Conservation (phyloP, 192 early-diverging fungal species). For the Globomyces pollinis-pini region DNA sequence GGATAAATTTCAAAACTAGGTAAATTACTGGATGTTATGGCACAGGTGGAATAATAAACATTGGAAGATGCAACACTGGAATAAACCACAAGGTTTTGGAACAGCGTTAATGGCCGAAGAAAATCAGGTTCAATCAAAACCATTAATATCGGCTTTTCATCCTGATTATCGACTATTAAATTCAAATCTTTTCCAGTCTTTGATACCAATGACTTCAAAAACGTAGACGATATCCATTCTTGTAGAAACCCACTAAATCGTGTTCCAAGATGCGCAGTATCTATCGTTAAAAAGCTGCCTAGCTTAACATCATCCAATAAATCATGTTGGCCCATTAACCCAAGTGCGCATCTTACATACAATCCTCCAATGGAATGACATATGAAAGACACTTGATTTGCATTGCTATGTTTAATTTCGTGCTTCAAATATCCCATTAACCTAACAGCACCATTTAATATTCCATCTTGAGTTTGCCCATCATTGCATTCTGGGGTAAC, state of each 20-base stretch:
- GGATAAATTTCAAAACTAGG: too few species aligned
- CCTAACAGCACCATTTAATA: neutral
- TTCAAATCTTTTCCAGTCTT: neutral
- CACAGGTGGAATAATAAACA: too few species aligned
- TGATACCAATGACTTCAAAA: constrained; percentile 1
- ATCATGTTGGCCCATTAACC: neutral
- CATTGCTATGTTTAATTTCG: constrained; percentile 1
- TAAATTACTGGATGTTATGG: too few species aligned
- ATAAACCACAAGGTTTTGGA: neutral
- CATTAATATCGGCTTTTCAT: neutral
- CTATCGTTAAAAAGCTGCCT: neutral
- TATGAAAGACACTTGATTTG: constrained; percentile 1
- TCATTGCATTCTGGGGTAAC: neutral
- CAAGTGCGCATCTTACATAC: neutral
- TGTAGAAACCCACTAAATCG: neutral
- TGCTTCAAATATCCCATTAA: neutral
- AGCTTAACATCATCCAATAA: neutral
- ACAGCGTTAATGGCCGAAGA: neutral
- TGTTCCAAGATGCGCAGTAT: constrained; percentile 4
- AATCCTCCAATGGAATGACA: constrained; percentile 2
- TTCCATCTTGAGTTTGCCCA: neutral
- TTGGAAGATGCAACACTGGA: too few species aligned
- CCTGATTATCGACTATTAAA: neutral
- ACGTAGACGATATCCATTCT: neutral
- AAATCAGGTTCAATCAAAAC: neutral